phyloP scores from a whole-genome alignment of 1,284 basidiomycete species.

The Agroathelia rolfsii region DNA sequence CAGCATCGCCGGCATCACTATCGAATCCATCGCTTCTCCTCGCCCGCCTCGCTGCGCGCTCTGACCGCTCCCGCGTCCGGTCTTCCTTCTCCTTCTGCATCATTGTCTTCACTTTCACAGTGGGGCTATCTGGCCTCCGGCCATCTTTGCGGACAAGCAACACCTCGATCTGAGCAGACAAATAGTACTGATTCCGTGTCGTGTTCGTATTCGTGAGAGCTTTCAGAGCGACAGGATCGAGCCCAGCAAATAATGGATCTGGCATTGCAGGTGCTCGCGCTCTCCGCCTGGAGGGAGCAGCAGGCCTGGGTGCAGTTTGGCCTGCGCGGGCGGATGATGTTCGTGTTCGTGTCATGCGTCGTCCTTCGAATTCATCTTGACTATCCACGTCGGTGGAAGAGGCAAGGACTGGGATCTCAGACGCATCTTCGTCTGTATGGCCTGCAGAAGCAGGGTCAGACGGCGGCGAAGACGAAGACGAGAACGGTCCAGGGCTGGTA shows the following conservation, averaged over 20 bases:
- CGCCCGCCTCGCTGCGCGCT: slow-evolving; percentile 58
- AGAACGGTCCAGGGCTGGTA: too few species aligned
- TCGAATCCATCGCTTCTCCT: slow-evolving; percentile 28
- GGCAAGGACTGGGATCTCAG: too few species aligned
- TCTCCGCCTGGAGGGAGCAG: slow-evolving; percentile 81
- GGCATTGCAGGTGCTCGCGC: slow-evolving; percentile 58
- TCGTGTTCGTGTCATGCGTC: slow-evolving; percentile 40
- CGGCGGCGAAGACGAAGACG: too few species aligned
- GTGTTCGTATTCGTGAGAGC: slow-evolving; percentile 65
- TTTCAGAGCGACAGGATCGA: slow-evolving; percentile 57
- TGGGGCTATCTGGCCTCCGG: slow-evolving; percentile 68
- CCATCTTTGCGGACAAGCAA: slow-evolving; percentile 66
- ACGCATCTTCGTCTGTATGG: too few species aligned
- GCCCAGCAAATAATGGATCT: slow-evolving; percentile 55
- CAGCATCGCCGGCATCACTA: slow-evolving; percentile 20
- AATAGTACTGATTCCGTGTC: slow-evolving; percentile 53
- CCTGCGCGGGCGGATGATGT: slow-evolving; percentile 29
- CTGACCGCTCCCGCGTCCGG: slow-evolving; percentile 42
- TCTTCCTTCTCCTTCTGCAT: slow-evolving; percentile 66
- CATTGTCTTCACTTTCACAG: slow-evolving; percentile 62
- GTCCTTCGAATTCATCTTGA: slow-evolving; percentile 32
- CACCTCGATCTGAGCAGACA: slow-evolving; percentile 46
- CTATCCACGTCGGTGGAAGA: too few species aligned
- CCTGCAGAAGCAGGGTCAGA: too few species aligned
- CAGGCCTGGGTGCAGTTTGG: too few species aligned